A percentile compares a stretch with the other conserved stretches of the same genome.
Conservation (phyloP, 2,329 filamentous ascomycete species). For the Apiospora kogelbergensis region DNA sequence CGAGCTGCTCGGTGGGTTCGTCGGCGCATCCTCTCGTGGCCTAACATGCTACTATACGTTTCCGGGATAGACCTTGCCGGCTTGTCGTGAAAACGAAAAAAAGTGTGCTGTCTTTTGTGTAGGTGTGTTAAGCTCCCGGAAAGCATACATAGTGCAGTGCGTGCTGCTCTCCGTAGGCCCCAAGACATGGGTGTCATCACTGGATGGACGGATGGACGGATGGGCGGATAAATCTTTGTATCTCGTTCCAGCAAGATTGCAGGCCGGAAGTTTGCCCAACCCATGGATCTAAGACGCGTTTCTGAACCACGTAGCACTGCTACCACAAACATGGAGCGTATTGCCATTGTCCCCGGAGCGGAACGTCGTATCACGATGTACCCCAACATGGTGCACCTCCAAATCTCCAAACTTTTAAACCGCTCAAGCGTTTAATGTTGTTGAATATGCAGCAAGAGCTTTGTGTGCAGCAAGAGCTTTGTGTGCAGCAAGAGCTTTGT, state of each 20-base stretch:
- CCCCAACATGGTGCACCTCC: not conserved
- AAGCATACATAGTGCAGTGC: not conserved
- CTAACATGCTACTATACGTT: not conserved
- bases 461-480: not conserved
- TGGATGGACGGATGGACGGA: too few relatives aligned
- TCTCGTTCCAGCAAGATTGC: not conserved
- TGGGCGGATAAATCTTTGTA: not conserved
- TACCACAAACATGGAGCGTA: not conserved
- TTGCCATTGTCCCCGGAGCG: not conserved
- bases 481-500: not conserved
- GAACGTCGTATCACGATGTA: slow-evolving; percentile 1
- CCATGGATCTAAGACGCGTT: slow-evolving; percentile 3
- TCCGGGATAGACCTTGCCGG: not conserved
- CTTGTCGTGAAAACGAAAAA: too few relatives aligned
- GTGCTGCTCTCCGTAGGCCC: not conserved
- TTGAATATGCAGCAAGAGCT: not conserved
- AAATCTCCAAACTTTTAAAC: too few relatives aligned
- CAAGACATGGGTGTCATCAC: not conserved
- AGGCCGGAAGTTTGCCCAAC: slow-evolving; percentile 1
- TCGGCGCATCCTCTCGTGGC: not conserved
- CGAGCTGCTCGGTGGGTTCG: not conserved
- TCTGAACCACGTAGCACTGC: not conserved
- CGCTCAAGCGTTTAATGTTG: not conserved
- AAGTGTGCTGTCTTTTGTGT: too few relatives aligned
- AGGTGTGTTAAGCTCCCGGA: too few relatives aligned